Base-by-base conservation (phyloP, 148 eudicot genomes). In the Vaccinium macrocarpon region DNA sequence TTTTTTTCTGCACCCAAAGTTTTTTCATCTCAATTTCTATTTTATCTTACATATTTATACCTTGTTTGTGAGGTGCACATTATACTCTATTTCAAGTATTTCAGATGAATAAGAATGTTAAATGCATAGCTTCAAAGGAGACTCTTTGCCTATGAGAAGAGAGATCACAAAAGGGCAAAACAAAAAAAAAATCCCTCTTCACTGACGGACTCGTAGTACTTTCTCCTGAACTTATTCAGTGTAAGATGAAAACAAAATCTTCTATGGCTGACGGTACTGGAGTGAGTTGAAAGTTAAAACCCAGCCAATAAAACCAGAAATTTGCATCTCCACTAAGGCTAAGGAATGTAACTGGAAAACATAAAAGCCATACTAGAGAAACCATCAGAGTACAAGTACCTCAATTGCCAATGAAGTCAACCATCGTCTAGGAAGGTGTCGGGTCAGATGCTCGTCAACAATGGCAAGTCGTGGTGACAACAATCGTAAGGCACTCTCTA, bases 401-500 rank as follows among this genome's bases (percentile, higher is more conserved):
- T 93, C 90, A 81, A 96, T 85, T 48, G 88, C 85, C 88, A 96
- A 89, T 81, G 99, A 96, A 55, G 98, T 93, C 85, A 96, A 87
- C 99, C 99, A 96, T 64, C 93, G 88, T 90, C 86, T 91, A 18
- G 99, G 99, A 61, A 96, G 90, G 85, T 94, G 79, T 71, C 88
- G 82, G 21, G 94, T 90, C 89, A 96, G 84, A 85, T 92, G 94
- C 88, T 96, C 99, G 83, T 94, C 98, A 75, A 96, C 94, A 89
- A 96, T 94, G 79, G 99, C 99, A 86, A 96, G 98, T 27, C 89
- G 89, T 0, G 99, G 99, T 13, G 95, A 91, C 86, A 96, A 91
- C 85, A 96, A 78, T 25, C 98, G 93, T 70, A 96, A 86, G 84
- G 93, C 89, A 89, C 93, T 93, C 86, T 93, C 99, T 74, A 96